Conservation (phyloP, 2,329 filamentous ascomycete species). For the Penicillium sp. region DNA sequence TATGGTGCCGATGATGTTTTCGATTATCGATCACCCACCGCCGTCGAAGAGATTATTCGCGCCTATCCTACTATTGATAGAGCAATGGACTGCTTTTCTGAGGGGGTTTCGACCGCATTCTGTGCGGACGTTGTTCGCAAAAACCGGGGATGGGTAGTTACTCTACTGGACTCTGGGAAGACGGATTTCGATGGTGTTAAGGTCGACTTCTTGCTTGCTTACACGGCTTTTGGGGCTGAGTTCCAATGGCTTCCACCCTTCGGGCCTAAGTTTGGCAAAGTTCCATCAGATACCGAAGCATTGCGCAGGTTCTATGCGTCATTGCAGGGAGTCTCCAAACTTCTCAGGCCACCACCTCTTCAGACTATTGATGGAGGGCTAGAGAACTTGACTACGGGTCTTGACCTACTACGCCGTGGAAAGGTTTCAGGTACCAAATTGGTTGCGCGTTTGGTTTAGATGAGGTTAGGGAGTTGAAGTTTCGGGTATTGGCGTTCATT, state of each 20-base stretch:
- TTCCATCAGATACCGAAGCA: constrained; percentile 10
- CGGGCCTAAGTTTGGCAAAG: constrained; percentile 10
- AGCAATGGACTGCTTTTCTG: constrained; percentile 17
- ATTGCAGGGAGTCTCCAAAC: constrained; percentile 4
- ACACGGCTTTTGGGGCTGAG: constrained; percentile 11
- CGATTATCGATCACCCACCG: constrained; percentile 12
- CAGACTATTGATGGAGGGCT: constrained; percentile 9
- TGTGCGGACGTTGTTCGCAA: constrained; percentile 11
- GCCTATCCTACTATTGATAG: constrained; percentile 13
- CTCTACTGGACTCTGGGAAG: constrained; percentile 8
- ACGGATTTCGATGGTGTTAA: constrained; percentile 8
- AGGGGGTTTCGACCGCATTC: constrained; percentile 12
- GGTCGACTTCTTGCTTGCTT: constrained; percentile 11
- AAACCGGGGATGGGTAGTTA: constrained; percentile 11
- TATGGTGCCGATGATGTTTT: constrained; percentile 16
- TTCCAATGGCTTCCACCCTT: constrained; percentile 14
- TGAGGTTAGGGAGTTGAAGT: neutral
- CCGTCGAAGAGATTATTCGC: constrained; percentile 9
- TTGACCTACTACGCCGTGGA: constrained; percentile 13
- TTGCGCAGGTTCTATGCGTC: constrained; percentile 10
- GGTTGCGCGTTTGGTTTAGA: constrained; percentile 5
- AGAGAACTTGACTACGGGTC: constrained; percentile 1
- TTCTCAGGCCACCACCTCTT: constrained; percentile 9
- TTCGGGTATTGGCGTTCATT: neutral
- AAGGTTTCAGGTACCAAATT: constrained; percentile 15